Base-by-base conservation (phyloP, 2,329 filamentous ascomycete genomes). In the Ascochyta koolunga region DNA sequence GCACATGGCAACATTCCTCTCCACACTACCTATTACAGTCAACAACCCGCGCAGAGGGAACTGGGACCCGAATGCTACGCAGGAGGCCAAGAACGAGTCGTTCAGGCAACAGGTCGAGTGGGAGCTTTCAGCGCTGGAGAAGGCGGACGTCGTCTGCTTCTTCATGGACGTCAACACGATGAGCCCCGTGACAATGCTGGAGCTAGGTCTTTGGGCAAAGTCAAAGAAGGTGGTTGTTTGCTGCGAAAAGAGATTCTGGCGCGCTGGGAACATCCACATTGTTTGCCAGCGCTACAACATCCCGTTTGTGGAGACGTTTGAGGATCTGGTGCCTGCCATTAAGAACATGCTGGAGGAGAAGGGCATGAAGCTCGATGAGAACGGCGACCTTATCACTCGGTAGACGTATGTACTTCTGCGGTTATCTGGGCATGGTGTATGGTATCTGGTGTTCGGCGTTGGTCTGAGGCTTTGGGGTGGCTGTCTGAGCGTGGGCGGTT, bases 261-360 rank as follows among this genome's bases (percentile, higher is more conserved):
- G 86, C 67, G 77, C 77, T n/a, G 86, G 84, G 0, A 87, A 89
- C 58, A 83, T 89, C 27, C 75, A 83, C 62, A 73, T 85, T 13
- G 78, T 86, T 9, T 87, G 85, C 56, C 66, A 74, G 53, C 76
- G 76, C 47, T 81, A 80, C 55, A 76, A 69, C 0, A 68, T 86
- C 5, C 71, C 77, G 32, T 66, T 82, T 50, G 69, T 82, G 25
- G 72, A 77, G 15, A 77, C 64, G 2, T 72, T 80, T 21, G 73
- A 73, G 4, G 75, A 77, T 6, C 61, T 86, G 44, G 62, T 62
- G n/a, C 63, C 68, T 18, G 47, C 59, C 4, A 64, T 83, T 8
- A 50, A 66, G 50, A 59, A 61, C 18, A 76, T 64, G 61, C 48
- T 80, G 22, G 29, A 43, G 31, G 16, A 58, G 21, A 65, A 71